Percentiles rank a stretch among this genome's conserved stretches.
These are phyloP conservation scores for Talaromyces marneffei DNA, from an alignment of 2,329 filamentous ascomycete genomes.

Conservation along the genomic window DNA sequence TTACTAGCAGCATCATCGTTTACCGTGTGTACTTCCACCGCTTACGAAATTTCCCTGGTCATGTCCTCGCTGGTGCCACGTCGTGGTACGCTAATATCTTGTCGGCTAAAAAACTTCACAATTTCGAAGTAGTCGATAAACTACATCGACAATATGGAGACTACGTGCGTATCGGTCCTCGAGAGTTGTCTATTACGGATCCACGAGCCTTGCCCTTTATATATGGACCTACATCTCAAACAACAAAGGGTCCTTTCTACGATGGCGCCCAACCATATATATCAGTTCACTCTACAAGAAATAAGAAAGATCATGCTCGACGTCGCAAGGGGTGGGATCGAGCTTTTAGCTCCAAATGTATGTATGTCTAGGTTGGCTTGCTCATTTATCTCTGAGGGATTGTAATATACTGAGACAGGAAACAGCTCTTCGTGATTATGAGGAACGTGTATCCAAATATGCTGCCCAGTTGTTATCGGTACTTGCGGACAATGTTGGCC, in stretches of 20 bases:
- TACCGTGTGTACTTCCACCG: slow-evolving; percentile 26
- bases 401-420: neutral
- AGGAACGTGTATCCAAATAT: slow-evolving; percentile 11
- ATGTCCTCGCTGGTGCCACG: slow-evolving; percentile 19
- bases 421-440: slow-evolving; percentile 13
- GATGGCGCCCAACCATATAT: slow-evolving; percentile 11
- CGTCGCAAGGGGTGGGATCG: slow-evolving; percentile 19
- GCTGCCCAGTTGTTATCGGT: slow-evolving; percentile 10
- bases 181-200: slow-evolving; percentile 13
- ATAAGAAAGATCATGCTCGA: slow-evolving; percentile 14
- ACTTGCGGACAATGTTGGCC: slow-evolving; percentile 6
- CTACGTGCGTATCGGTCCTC: slow-evolving; percentile 14
- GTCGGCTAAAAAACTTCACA: slow-evolving; percentile 19
- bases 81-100: slow-evolving; percentile 18
- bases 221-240: slow-evolving; percentile 10
- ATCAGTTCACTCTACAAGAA: slow-evolving; percentile 13
- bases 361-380: neutral
- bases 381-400: too few species aligned
- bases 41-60: slow-evolving; percentile 23
- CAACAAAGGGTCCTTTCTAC: slow-evolving; percentile 14
- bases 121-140: slow-evolving; percentile 19
- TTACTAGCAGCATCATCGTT: slow-evolving; percentile 20
- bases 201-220: slow-evolving; percentile 8
- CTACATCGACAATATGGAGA: slow-evolving; percentile 14
- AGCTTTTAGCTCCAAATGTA: slow-evolving; percentile 27